Base-by-base conservation (phyloP, 2,329 filamentous ascomycete genomes). In the Cyanodermella asteris region DNA sequence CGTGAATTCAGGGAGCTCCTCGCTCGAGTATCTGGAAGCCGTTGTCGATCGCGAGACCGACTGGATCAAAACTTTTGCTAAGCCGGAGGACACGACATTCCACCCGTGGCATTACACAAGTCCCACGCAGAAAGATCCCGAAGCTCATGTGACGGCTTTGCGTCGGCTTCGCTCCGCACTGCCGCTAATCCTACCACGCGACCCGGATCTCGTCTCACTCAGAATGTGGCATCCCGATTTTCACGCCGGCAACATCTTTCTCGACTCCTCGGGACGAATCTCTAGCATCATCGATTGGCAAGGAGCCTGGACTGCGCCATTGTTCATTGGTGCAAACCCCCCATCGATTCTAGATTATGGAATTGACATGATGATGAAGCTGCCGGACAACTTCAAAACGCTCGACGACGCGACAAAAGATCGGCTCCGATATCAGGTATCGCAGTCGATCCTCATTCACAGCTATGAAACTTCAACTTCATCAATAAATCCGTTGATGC, bases 201-300 rank as follows among this genome's bases (percentile, higher is more conserved):
- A 37, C 24, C 16, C 26, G 27, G 34, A 35, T 26, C 26, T 43
- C 6, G 25, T 20, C 16, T 41, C 40, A 22, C 28, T 34, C 6
- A 35, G 37, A 31, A 28, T 44, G 25, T 27, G 24, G 39, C 38
- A 41, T 28, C 35, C 35, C 18, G 40, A 43, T 19, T 39, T 41
- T 22, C 40, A 42, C 27, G 30, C 36, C 30, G 36, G 39, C 13
- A 43, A 43, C 20, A 36, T 44, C 12, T 40, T 36, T 22, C 24
- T 43, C 24, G 32, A 40, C 18, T 33, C 38, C 10, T 22, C 36
- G 27, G 33, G 9, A 28, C 25, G 24, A 15, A 39, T 44, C 25
- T 40, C 34, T 25, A 31, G 34, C 18, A 38, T 43, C 10, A 43
- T 44, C 13, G 39, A 43, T 31, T 44, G 38, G 39, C 36, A 44